Percentiles rank a stretch among this genome's conserved stretches.
Conservation (phyloP, 352 stramenopile species). For the Sclerospora graminicola region DNA sequence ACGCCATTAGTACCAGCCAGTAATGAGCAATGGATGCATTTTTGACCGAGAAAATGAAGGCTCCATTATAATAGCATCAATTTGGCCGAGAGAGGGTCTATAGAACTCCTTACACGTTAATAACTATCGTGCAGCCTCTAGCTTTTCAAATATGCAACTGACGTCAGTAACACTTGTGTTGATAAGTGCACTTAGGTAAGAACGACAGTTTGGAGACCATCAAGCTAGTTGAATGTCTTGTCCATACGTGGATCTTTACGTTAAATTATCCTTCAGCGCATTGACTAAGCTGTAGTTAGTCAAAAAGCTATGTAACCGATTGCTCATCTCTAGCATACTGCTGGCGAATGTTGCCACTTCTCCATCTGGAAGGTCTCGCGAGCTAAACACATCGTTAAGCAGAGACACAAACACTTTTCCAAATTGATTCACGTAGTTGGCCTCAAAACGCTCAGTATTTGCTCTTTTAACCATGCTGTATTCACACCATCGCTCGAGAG, state of each 20-base stretch:
- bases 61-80: constrained; percentile 18
- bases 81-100: constrained; percentile 16
- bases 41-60: constrained; percentile 13
- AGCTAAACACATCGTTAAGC: constrained; percentile 30
- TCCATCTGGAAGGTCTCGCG: constrained; percentile 22
- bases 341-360: constrained; percentile 30
- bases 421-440: constrained; percentile 51
- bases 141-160: constrained; percentile 7
- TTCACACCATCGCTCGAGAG: constrained; percentile 40
- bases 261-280: constrained; percentile 23
- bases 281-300: constrained; percentile 12
- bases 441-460: constrained; percentile 12
- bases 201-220: constrained; percentile 25
- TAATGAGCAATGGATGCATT: constrained; percentile 20
- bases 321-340: constrained; percentile 36
- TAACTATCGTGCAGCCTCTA: constrained; percentile 22
- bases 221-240: constrained; percentile 18
- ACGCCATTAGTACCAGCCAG: constrained; percentile 37
- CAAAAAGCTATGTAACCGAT: constrained; percentile 22
- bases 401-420: constrained; percentile 44
- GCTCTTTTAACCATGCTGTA: constrained; percentile 16
- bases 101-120: constrained; percentile 28
- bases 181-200: constrained; percentile 23
- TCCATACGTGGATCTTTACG: constrained; percentile 30
- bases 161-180: constrained; percentile 8